A percentile compares a stretch with the other conserved stretches of the same genome.
Conservation (phyloP, 768 basidiomycete species). For the Thelephora ganbajun region DNA sequence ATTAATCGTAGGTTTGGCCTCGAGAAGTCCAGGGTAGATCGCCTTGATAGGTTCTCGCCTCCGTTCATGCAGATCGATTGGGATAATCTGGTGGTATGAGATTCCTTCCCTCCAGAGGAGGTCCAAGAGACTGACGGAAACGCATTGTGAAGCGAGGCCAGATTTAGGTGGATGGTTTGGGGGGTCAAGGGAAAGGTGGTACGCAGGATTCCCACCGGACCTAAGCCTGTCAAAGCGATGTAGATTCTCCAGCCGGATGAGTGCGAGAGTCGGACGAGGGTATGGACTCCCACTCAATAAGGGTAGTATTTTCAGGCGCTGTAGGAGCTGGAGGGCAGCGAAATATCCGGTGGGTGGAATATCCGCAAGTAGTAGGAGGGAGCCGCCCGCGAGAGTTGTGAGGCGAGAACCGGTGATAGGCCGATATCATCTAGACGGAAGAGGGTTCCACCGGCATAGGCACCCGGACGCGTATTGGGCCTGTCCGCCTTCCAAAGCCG, state of each 20-base stretch:
- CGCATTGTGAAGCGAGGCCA: constrained; percentile 26
- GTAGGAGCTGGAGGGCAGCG: constrained; percentile 56
- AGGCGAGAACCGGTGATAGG: constrained; percentile 8
- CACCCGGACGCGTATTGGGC: constrained; percentile 68
- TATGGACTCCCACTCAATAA: constrained; percentile 45
- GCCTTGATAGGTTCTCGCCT: constrained; percentile 46
- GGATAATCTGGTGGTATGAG: constrained; percentile 40
- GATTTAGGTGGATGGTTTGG: background rate
- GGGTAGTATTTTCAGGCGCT: constrained; percentile 57
- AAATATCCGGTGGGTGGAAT: constrained; percentile 74
- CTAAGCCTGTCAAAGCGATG: constrained; percentile 55
- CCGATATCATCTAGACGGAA: constrained; percentile 34
- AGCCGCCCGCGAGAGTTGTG: constrained; percentile 35
- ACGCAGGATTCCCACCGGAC: constrained; percentile 60
- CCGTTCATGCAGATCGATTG: constrained; percentile 44
- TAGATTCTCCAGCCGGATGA: background rate
- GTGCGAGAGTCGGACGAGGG: constrained; percentile 22
- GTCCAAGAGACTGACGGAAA: constrained; percentile 50
- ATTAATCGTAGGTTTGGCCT: constrained; percentile 29
- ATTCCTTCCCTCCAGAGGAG: constrained; percentile 22
- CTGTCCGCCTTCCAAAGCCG: constrained; percentile 56
- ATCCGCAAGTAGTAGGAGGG: constrained; percentile 60
- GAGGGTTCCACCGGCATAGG: constrained; percentile 68
- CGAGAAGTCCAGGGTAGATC: constrained; percentile 27
- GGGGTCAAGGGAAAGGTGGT: constrained; percentile 1